These are phyloP conservation scores for Linum lewisii DNA, from an alignment of 345 rosid genomes.

Conservation along the genomic window DNA sequence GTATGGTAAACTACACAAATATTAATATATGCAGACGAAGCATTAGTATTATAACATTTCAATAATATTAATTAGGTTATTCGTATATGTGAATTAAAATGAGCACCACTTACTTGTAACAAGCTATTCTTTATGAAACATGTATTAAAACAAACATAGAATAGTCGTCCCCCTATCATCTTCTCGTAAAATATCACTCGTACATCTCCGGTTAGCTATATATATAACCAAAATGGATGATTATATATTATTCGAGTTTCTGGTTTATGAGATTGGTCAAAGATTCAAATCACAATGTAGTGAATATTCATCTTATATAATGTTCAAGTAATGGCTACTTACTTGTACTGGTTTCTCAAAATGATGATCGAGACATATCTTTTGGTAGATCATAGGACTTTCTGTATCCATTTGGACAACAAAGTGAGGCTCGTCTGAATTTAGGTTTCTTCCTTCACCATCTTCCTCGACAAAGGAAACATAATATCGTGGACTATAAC, in stretches of 20 bases:
- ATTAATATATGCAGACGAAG: not conserved
- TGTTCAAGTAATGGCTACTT: slow-evolving; percentile 17
- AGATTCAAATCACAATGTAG: too few species aligned
- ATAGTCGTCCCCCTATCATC: slow-evolving; percentile 80
- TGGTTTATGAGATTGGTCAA: too few species aligned
- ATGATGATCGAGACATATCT: slow-evolving; percentile 68
- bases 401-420: slow-evolving; percentile 96
- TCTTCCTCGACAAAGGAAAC: slow-evolving; percentile 40
- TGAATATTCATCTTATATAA: too few species aligned
- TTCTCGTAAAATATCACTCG: slow-evolving; percentile 79
- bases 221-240: too few species aligned
- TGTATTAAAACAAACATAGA: slow-evolving; percentile 83
- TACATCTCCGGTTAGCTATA: slow-evolving; percentile 65
- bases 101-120: slow-evolving; percentile 95
- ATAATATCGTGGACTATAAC: slow-evolving; percentile 50
- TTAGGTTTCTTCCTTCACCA: slow-evolving; percentile 23
- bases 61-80: too few species aligned
- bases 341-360: slow-evolving; percentile 67
- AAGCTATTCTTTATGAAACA: slow-evolving; percentile 71
- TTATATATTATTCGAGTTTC: too few species aligned
- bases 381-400: slow-evolving; percentile 65
- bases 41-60: not conserved
- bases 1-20: slow-evolving; percentile 39
- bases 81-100: too few species aligned
- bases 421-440: slow-evolving; percentile 38